Conservation (phyloP, 805 yeast genomes). For the Kuraishia ogatae region DNA sequence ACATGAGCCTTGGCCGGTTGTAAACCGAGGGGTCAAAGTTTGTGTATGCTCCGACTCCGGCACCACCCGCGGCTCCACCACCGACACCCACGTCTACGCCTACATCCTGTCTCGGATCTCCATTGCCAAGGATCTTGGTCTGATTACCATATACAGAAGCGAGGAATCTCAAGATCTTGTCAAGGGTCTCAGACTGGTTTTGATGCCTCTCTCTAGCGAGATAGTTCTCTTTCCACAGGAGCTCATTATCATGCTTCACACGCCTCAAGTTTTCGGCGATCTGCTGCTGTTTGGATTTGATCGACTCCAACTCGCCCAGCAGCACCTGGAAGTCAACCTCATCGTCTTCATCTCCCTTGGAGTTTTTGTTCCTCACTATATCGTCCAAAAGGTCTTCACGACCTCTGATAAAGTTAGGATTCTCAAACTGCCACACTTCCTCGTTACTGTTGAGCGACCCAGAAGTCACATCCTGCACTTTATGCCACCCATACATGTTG, state of each 20-base stretch:
- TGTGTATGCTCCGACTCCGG: neutral
- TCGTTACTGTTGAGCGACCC: constrained; percentile 63
- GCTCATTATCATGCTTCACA: constrained; percentile 78
- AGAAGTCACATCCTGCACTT: constrained; percentile 83
- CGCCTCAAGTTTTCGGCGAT: constrained; percentile 81
- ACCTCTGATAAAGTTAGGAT: constrained; percentile 68
- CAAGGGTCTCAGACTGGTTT: constrained; percentile 80
- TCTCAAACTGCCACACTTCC: constrained; percentile 84
- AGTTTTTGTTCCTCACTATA: constrained; percentile 62
- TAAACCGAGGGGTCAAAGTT: neutral
- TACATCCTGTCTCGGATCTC: neutral
- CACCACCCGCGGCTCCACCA: neutral
- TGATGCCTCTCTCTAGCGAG: constrained; percentile 78
- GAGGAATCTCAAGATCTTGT: constrained; percentile 77
- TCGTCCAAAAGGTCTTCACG: constrained; percentile 80
- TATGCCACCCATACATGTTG: constrained; percentile 99
- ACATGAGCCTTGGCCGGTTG: constrained; percentile 1
- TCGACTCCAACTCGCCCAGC: constrained; percentile 61
- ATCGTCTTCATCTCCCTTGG: constrained; percentile 33
- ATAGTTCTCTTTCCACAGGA: constrained; percentile 85
- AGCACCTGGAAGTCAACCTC: constrained; percentile 43
- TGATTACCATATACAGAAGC: constrained; percentile 74
- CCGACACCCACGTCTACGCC: neutral
- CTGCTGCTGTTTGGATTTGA: constrained; percentile 70
- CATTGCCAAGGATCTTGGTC: constrained; percentile 30